Evolutionary conservation across 2,329 filamentous ascomycete species (phyloP).

Genomic region (Phialocephala subalpina): DNA sequence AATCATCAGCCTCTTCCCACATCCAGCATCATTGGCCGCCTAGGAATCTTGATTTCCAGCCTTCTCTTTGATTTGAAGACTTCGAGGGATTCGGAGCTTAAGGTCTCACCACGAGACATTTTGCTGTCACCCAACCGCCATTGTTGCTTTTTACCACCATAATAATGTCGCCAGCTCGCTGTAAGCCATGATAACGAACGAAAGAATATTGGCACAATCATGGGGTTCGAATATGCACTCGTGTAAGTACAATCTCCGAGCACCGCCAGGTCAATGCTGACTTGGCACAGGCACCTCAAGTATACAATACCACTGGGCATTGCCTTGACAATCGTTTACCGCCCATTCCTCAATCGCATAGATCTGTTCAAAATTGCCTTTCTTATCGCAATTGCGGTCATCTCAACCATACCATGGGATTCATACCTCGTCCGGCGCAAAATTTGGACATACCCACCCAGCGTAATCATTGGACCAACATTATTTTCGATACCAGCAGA

Average conservation of each 20-base stretch:
- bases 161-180: background rate
- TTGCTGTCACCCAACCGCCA: background rate
- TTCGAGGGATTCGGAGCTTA: background rate
- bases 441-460: slow-evolving; percentile 75
- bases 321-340: slow-evolving; percentile 64
- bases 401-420: slow-evolving; percentile 78
- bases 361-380: slow-evolving; percentile 70
- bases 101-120: slow-evolving; percentile 17
- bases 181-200: background rate
- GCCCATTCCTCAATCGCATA: slow-evolving; percentile 66
- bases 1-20: background rate
- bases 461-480: slow-evolving; percentile 69
- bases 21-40: background rate
- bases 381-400: slow-evolving; percentile 68
- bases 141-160: background rate
- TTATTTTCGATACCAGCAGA: slow-evolving; percentile 73
- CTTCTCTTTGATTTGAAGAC: slow-evolving; percentile 1
- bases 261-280: slow-evolving; percentile 10
- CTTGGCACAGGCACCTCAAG: slow-evolving; percentile 57
- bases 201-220: slow-evolving; percentile 38
- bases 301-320: slow-evolving; percentile 72
- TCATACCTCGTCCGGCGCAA: slow-evolving; percentile 73
- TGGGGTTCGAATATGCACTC: slow-evolving; percentile 68
- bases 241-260: slow-evolving; percentile 56
- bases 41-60: background rate